Conservation (phyloP, 73 alveolate genomes). For the Paramecium caudatum region DNA sequence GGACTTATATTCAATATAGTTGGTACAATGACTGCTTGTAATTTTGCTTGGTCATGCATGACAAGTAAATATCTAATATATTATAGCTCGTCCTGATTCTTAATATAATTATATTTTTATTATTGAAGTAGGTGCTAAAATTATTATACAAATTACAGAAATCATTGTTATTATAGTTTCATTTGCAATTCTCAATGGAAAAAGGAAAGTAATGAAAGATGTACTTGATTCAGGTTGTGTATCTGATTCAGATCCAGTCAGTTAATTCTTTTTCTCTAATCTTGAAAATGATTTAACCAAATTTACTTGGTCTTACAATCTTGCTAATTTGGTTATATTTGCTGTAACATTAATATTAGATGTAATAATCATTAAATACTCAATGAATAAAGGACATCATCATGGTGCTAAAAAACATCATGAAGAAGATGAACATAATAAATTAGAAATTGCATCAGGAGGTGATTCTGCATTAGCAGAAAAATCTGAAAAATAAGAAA, state of each 20-base stretch:
- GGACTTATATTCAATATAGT: constrained; percentile 44
- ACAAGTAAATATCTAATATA: neutral
- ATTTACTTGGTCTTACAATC: constrained; percentile 44
- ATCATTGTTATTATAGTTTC: constrained; percentile 45
- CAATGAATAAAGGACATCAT: constrained; percentile 11
- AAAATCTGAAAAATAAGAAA: no score
- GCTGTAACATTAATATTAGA: constrained; percentile 25
- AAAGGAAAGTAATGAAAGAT: constrained; percentile 4
- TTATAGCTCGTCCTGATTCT: constrained; percentile 54
- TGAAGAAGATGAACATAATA: neutral
- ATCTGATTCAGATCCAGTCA: constrained; percentile 24
- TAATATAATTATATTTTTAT: constrained; percentile 52
- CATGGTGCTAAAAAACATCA: constrained; percentile 65
- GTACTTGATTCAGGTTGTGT: constrained; percentile 6
- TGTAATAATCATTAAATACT: neutral
- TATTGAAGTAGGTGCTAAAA: neutral
- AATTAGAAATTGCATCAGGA: neutral
- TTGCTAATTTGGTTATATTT: constrained; percentile 38
- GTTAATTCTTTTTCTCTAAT: neutral
- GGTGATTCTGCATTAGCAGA: neutral
- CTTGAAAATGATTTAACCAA: neutral
- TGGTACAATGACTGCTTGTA: constrained; percentile 54
- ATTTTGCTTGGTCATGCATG: constrained; percentile 66
- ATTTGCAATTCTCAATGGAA: neutral
- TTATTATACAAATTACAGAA: neutral